phyloP scores from a whole-genome alignment of 345 rosid species.

The Nephelium lappaceum region DNA sequence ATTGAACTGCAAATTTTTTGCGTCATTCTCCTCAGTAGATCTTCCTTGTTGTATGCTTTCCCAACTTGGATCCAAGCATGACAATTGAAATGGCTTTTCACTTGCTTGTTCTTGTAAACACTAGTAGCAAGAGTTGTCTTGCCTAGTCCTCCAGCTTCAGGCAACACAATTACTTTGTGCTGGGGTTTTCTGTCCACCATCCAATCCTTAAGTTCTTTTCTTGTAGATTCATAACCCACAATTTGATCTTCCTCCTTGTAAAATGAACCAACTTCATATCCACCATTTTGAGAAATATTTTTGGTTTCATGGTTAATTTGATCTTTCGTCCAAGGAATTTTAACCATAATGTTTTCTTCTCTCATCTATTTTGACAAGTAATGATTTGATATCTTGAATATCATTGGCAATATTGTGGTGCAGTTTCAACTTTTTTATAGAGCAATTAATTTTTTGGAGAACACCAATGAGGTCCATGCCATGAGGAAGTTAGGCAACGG shows the following conservation, averaged over 20 bases:
- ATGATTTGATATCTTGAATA: too few species aligned
- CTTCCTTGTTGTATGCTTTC: constrained; percentile 11
- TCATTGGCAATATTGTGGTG: constrained; percentile 17
- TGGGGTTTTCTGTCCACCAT: not conserved
- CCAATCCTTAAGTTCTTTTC: not conserved
- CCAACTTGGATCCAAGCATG: constrained; percentile 21
- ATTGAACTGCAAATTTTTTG: not conserved
- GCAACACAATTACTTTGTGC: not conserved
- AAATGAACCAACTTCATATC: constrained; percentile 15
- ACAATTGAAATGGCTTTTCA: constrained; percentile 3
- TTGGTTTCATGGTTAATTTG: not conserved
- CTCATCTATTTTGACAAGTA: constrained; percentile 5
- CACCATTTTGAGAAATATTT: too few species aligned
- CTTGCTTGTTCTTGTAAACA: not conserved
- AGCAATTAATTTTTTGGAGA: not conserved
- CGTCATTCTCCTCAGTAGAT: not conserved
- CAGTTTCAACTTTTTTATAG: not conserved
- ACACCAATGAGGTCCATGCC: not conserved
- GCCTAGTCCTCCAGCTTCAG: constrained; percentile 23
- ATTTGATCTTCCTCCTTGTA: constrained; percentile 19
- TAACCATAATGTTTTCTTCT: constrained; percentile 7
- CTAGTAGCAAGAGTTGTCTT: constrained; percentile 25
- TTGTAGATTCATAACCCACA: constrained; percentile 18
- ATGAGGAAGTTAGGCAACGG: not conserved
- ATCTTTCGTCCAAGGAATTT: not conserved